Evolutionary conservation across 306 rosid genomes (phyloP), one percentile per base, ranked within the genome.

Genomic region (Sechiopsis laciniata): DNA sequence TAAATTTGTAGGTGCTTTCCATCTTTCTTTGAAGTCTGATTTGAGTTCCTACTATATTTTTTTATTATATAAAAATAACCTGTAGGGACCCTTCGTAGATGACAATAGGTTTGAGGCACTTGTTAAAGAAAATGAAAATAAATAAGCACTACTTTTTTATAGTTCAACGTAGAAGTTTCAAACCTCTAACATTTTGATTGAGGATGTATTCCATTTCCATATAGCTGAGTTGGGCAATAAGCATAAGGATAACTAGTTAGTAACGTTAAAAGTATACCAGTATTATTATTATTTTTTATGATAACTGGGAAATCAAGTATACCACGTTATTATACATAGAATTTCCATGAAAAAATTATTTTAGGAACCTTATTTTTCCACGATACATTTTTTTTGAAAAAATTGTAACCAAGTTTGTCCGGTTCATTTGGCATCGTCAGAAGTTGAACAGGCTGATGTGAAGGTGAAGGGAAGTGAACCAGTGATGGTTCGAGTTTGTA

Each of bases 401-500:
- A 26, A 17, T 67, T 10, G 22, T 9, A 17, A 19, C 32, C 12
- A 12, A 66, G 13, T 45, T 22, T 56, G 15, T 66, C 26, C 10
- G 1, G 42, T 57, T 55, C 17, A 29, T 63, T 79, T 48, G 66
- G 20, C 82, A 79, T 85, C 42, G 78, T 77, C 57, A 76, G 72
- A 60, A 12, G 68, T 77, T 71, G 59, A 78, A 22, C 77, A 71
- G 20, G 50, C 80, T 78, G 57, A 79, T 59, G 75, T 71, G 46
- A 52, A 40, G 75, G 78, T 74, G 59, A 77, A 58, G 16, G 58
- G 45, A 48, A 78, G 73, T 24, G 75, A 74, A 64, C 69, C 75
- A 19, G 57, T 77, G 57, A 51, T 86, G 66, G 70, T 80, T 85
- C 82, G 52, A 76, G 82, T 78, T 19, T 48, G 84, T 77, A 78